Evolutionary conservation across 768 basidiomycete genomes (phyloP).

Genomic region (Chlorophyllum brunneum): DNA sequence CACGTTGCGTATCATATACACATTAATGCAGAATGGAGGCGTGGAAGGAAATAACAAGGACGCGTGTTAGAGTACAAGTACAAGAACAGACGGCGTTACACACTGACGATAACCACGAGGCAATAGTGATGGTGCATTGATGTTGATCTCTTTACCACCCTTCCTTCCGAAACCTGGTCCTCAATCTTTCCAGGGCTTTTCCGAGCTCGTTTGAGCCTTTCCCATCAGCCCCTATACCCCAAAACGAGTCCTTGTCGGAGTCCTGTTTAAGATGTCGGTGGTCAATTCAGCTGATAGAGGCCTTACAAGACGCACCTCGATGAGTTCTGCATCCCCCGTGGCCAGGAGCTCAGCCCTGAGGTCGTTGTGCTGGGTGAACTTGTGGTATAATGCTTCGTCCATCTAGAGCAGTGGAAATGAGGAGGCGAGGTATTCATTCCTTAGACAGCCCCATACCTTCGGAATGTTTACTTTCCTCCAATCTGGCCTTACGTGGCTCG

Average conservation of each 20-base stretch:
- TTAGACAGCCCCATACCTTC: slow-evolving; percentile 36
- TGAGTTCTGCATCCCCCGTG: slow-evolving; percentile 62
- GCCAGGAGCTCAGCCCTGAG: slow-evolving; percentile 55
- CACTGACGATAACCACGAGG: slow-evolving; percentile 22
- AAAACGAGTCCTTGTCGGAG: slow-evolving; percentile 75
- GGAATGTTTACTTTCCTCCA: slow-evolving; percentile 69
- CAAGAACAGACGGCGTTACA: background rate
- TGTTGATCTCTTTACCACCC: slow-evolving; percentile 3
- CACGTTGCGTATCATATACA: slow-evolving; percentile 9
- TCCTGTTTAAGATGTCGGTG: slow-evolving; percentile 34
- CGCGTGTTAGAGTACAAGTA: slow-evolving; percentile 6
- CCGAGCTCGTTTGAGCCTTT: slow-evolving; percentile 73
- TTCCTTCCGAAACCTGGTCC: slow-evolving; percentile 43
- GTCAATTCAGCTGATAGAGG: slow-evolving; percentile 1
- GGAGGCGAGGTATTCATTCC: background rate
- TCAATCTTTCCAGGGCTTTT: slow-evolving; percentile 61
- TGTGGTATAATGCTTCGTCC: slow-evolving; percentile 60
- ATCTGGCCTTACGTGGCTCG: slow-evolving; percentile 57
- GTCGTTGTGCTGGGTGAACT: slow-evolving; percentile 67
- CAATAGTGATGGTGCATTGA: slow-evolving; percentile 15
- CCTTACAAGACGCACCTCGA: slow-evolving; percentile 48
- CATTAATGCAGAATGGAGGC: background rate
- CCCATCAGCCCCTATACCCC: slow-evolving; percentile 69
- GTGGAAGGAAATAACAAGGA: slow-evolving; percentile 12
- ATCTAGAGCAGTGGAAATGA: slow-evolving; percentile 39